Base-by-base conservation (phyloP, 306 rosid genomes). In the Trifolium fragiferum region DNA sequence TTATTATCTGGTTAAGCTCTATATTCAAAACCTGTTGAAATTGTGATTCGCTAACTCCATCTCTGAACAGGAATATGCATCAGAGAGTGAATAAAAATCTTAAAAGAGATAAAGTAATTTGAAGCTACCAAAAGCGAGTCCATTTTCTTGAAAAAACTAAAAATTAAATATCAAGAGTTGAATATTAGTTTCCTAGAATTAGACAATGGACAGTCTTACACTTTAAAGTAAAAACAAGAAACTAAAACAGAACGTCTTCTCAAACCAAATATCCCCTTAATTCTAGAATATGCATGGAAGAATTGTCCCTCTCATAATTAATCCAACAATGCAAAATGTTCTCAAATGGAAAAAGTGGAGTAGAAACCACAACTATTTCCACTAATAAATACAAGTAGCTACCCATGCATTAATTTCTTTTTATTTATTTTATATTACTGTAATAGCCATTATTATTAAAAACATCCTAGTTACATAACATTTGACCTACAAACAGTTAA, bases 41-140 rank as follows among this genome's bases (percentile, higher is more conserved):
- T 72, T 93, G 98, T 12, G 98, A 91, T 80, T 93, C 96, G 51
- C 98, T 80, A 35, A 93, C 96, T 65, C 97, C 98, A 67, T 93
- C 98, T 88, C 98, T 93, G 83, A 70, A 83, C 19, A 68, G 15
- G 68, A 67, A 66, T 72, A 57, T 41, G 65, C 38, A 62, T 71
- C 78, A 78, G 72, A 65, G 23, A 46, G 27, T 72, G 64, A 69
- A 69, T n/a, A 65, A 32, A 75, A n/a, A 66, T 54, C 49, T 38
- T 67, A 54, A 57, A 18, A 21, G 30, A n/a, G 67, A 71, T 38
- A 43, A 75, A 53, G 43, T 44, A 65, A 23, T 65, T 21, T 18
- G 41, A 19, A 65, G 71, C 66, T 58, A 8, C 60, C 51, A 35
- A 74, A 61, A 79, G 53, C 30, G 6, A 68, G 79, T 37, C 47